Evolutionary conservation across 2,329 filamentous ascomycete genomes (phyloP), one percentile per base, ranked within the genome.

Genomic region (Clonostachys rosea): DNA sequence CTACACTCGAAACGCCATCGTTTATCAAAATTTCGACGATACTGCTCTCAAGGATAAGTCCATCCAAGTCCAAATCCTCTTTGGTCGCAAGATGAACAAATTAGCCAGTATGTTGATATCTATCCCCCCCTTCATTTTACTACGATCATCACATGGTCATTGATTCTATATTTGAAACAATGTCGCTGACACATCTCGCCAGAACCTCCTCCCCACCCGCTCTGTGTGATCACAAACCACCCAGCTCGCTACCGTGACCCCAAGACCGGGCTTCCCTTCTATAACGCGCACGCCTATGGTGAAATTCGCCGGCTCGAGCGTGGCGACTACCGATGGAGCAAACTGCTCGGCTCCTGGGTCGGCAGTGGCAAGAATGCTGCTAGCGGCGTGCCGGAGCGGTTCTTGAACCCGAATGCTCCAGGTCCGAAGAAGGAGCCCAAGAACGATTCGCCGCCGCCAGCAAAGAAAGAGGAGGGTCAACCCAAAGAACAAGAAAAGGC

Each of bases 161-260:
- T 24, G 18, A 14, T 17, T 34, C 41, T 30, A 40, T 10, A 20
- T 24, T 20, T 46, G n/a, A 24, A 10, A 11, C 24, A 13, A 34
- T 9, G 4, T 14, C 64, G 45, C 43, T 51, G 45, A 13, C 9
- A 40, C 16, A 35, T 4, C 10, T 24, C 12, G 24, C 20, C 43
- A 80, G 76, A 81, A 58, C 78, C 75, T 16, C 61, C 74, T 4
- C 69, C 75, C 13, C 60, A 66, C 2, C 69, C 78, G 14, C 72
- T 85, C 34, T 99, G 94, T 64, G 86, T 84, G 43, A 91, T 97
- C 60, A 96, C 90, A 2, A 87, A 86, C 58, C 80, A 85, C 46
- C 81, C 85, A 5, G 94, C 92, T 12, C 83, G 83, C 47, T 97
- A 95, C 65, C 81, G 84, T 20, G 94, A 99, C 63, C 89, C 91